A percentile compares a stretch with the other conserved stretches of the same genome.
Conservation (phyloP, 2,329 filamentous ascomycete genomes). For the Cladophialophora bantiana region DNA sequence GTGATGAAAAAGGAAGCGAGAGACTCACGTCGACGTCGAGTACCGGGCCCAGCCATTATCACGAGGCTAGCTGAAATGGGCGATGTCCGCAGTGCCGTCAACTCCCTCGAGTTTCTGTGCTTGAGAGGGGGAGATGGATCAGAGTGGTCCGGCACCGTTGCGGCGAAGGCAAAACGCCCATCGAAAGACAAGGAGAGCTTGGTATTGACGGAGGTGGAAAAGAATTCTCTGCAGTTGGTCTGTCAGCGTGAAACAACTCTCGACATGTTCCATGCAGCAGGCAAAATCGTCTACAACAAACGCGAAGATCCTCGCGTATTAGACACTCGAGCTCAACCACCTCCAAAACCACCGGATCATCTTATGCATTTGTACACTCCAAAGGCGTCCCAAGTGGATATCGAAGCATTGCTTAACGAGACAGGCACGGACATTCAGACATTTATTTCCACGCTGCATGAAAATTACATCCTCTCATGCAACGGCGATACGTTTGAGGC, state of each 20-base stretch:
- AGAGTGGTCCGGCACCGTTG: slow-evolving; percentile 77
- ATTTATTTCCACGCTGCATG: slow-evolving; percentile 87
- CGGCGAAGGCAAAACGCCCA: slow-evolving; percentile 70
- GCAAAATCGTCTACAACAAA: slow-evolving; percentile 97
- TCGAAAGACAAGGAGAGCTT: slow-evolving; percentile 57
- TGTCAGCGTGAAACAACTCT: slow-evolving; percentile 87
- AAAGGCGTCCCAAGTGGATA: slow-evolving; percentile 68
- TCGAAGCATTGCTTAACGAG: slow-evolving; percentile 86
- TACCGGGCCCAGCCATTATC: slow-evolving; percentile 79
- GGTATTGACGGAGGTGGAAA: slow-evolving; percentile 75
- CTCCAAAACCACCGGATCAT: slow-evolving; percentile 66
- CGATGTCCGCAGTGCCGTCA: slow-evolving; percentile 90
- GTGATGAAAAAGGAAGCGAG: slow-evolving; percentile 85
- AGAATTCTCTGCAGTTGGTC: slow-evolving; percentile 78
- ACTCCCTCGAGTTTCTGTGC: slow-evolving; percentile 90
- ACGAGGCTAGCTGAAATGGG: slow-evolving; percentile 83
- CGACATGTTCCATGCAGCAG: slow-evolving; percentile 94
- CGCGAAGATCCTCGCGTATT: slow-evolving; percentile 63
- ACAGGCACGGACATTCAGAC: slow-evolving; percentile 91
- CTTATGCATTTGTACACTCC: slow-evolving; percentile 65
- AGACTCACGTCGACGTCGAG: slow-evolving; percentile 75
- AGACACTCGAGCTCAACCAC: slow-evolving; percentile 40
- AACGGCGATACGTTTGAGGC: slow-evolving; percentile 73
- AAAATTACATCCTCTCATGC: slow-evolving; percentile 91
- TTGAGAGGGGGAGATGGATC: slow-evolving; percentile 77